Evolutionary conservation across 2,329 filamentous ascomycete genomes (phyloP), one percentile per base, ranked within the genome.

Genomic region (Ceratocystiopsis sp.): DNA sequence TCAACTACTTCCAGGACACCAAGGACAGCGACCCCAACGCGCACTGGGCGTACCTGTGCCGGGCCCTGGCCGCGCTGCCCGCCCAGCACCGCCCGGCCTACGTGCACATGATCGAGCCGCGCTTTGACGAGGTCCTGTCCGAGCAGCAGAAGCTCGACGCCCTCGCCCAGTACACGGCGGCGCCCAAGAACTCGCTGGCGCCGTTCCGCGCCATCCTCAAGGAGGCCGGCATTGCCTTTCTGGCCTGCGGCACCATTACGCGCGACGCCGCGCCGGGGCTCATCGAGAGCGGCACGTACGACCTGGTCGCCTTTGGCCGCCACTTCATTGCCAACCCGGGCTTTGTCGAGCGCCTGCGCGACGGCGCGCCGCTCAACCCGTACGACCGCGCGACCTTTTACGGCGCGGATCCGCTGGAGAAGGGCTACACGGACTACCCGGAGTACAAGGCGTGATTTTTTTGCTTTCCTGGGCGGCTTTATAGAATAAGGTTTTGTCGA

Each of bases 1-100:
- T 65, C 55, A 66, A 62, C 39, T 55, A 55, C 3, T 79, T 72
- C 61, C 71, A 78, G 48, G 65, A 63, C 43, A 73, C 78, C 71
- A 57, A 58, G 38, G 75, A 76, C 68, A 54, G 55, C 0, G 66
- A 80, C 41, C 73, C 75, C 0, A 47, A 67, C 8, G 67, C 71
- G 1, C 71, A 78, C 25, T 29, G 25, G 25, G 25, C 25, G 50
- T 80, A 78, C 54, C 58, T 57, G 4, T 9, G 25, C 25, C 6
- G 10, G 25, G 61, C 79, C 51, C 52, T 78, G 15, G 59, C 70
- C 25, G 49, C 58, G 38, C 61, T 66, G 38, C 58, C 75, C 34
- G 67, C 65, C 45, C 54, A 61, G 37, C 55, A 75, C 19, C 60
- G 64, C 8, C 41, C 45, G 32, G 67, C 73, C 1, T 80, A 72